phyloP scores from a whole-genome alignment of 2,329 filamentous ascomycete species.

The Erysiphe pulchra region DNA sequence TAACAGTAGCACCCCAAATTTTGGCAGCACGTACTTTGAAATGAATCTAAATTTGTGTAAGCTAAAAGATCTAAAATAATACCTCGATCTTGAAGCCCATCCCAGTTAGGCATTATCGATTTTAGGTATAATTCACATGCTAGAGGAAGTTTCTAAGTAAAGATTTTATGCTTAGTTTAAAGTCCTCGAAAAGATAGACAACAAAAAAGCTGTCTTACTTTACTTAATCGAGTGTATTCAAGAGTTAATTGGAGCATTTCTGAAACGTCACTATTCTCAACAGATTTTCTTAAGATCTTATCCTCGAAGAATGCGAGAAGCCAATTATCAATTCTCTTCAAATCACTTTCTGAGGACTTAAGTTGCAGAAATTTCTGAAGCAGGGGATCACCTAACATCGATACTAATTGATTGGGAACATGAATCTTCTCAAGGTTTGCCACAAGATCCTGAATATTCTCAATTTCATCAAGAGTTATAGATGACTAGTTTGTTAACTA shows the following conservation, averaged over 20 bases:
- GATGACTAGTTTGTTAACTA: constrained; percentile 20
- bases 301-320: constrained; percentile 27
- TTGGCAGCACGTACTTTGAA: constrained; percentile 21
- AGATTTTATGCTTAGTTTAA: background rate
- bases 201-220: constrained; percentile 16
- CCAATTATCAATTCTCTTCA: constrained; percentile 31
- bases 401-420: constrained; percentile 57
- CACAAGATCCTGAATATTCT: constrained; percentile 42
- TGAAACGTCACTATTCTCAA: constrained; percentile 19
- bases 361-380: constrained; percentile 55
- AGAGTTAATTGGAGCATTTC: constrained; percentile 29
- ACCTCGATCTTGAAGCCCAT: constrained; percentile 27
- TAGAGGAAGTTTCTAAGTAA: constrained; percentile 11
- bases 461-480: constrained; percentile 52
- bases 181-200: no score
- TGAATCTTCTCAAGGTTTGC: constrained; percentile 53
- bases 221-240: constrained; percentile 28
- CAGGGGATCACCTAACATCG: constrained; percentile 48
- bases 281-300: constrained; percentile 21
- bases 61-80: constrained; percentile 31
- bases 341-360: constrained; percentile 25
- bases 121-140: constrained; percentile 21
- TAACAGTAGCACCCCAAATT: background rate
- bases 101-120: constrained; percentile 33
- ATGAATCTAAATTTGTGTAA: constrained; percentile 26